Evolutionary conservation across 371 early-diverging fungal genomes (phyloP).

Genomic region (Catenaria anguillulae): DNA sequence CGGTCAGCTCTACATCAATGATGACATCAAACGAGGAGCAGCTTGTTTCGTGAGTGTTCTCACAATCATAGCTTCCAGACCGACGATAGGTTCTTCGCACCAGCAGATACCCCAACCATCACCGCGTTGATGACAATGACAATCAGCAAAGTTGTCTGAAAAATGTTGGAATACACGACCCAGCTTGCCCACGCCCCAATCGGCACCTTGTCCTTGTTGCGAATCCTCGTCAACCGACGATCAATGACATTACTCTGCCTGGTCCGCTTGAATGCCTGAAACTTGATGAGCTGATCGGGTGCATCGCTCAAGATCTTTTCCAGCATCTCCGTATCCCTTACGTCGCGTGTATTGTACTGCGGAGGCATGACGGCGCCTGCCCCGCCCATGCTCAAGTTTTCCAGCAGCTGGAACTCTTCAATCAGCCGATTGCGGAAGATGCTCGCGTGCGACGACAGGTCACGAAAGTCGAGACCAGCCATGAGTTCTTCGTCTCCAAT

Average conservation of each 20-base stretch:
- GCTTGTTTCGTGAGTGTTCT: too few relatives aligned
- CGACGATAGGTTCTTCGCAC: too few relatives aligned
- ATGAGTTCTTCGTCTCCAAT: not conserved
- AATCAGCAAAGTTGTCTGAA: constrained; percentile 7
- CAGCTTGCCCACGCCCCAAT: constrained; percentile 14
- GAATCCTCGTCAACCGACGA: constrained; percentile 11
- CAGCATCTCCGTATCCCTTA: not conserved
- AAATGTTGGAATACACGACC: constrained; percentile 8
- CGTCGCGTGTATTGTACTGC: constrained; percentile 8
- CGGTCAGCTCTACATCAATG: not conserved
- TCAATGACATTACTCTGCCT: constrained; percentile 5
- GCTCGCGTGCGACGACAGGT: constrained; percentile 8
- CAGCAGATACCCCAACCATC: constrained; percentile 8
- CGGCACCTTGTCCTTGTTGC: constrained; percentile 9
- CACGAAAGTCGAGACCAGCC: constrained; percentile 10
- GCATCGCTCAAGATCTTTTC: constrained; percentile 10
- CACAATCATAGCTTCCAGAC: too few relatives aligned
- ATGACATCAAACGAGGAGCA: too few relatives aligned
- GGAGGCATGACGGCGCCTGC: constrained; percentile 5
- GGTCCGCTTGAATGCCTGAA: constrained; percentile 13
- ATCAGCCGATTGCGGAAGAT: constrained; percentile 10
- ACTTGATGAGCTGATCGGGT: constrained; percentile 13
- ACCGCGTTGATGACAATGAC: constrained; percentile 10
- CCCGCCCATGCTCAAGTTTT: constrained; percentile 6
- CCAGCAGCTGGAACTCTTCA: constrained; percentile 15